These are phyloP conservation scores for Phycomyces nitens DNA, from an alignment of 192 early-diverging fungal species.

Conservation along the genomic window DNA sequence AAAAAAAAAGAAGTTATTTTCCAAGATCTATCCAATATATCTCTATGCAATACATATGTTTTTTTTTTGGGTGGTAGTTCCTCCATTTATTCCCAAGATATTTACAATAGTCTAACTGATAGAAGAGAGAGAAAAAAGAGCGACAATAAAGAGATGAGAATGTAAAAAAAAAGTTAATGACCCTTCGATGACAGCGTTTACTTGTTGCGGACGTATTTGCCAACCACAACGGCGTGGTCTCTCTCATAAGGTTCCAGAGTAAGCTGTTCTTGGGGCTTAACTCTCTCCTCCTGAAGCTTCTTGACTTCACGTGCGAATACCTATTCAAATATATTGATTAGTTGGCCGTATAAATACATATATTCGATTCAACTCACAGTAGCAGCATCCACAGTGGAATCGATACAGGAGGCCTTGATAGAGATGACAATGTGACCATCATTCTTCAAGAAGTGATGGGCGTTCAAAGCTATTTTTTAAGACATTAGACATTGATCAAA, in stretches of 20 bases:
- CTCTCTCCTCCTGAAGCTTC: slow-evolving; percentile 85
- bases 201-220: slow-evolving; percentile 70
- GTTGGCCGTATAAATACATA: background rate
- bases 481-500: background rate
- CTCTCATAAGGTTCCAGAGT: slow-evolving; percentile 98
- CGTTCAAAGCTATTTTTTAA: slow-evolving; percentile 71
- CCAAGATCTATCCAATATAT: no score
- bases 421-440: slow-evolving; percentile 97
- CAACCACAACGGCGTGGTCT: slow-evolving; percentile 97
- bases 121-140: slow-evolving; percentile 9
- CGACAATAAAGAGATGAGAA: slow-evolving; percentile 1
- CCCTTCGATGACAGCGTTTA: slow-evolving; percentile 23
- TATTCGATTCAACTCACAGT: slow-evolving; percentile 42
- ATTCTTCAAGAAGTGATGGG: slow-evolving; percentile 97
- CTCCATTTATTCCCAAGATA: slow-evolving; percentile 3
- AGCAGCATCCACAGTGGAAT: slow-evolving; percentile 95
- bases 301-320: slow-evolving; percentile 95
- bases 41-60: background rate
- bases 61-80: background rate
- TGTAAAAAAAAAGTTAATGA: slow-evolving; percentile 6
- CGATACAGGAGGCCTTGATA: slow-evolving; percentile 99
- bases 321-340: background rate
- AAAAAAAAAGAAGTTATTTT: no score
- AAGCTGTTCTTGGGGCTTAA: slow-evolving; percentile 94
- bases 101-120: slow-evolving; percentile 1